These are phyloP conservation scores for Sporothrix phasma DNA, from an alignment of 2,329 filamentous ascomycete species.

Conservation along the genomic window DNA sequence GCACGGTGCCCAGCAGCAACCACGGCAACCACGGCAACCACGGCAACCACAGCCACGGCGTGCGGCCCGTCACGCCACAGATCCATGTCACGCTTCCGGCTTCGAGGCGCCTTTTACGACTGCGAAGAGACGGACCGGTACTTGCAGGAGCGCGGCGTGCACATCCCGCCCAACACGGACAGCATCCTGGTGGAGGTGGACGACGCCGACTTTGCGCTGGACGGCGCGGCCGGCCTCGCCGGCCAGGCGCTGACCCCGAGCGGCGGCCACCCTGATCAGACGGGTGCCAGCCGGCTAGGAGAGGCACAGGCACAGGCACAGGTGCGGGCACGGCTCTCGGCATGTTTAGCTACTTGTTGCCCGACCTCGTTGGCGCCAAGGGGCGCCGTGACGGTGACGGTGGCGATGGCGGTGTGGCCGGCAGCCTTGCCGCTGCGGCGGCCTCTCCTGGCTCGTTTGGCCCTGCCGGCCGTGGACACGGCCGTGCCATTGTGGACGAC, in stretches of 20 bases:
- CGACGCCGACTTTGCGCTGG: constrained; percentile 29
- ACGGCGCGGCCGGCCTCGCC: constrained; percentile 16
- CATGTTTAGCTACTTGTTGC: neutral
- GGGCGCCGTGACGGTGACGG: neutral
- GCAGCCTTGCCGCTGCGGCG: neutral
- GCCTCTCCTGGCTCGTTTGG: neutral
- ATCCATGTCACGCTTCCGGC: constrained; percentile 48
- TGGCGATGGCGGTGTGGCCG: neutral
- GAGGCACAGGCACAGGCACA: too few relatives aligned
- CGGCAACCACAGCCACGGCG: constrained; percentile 30
- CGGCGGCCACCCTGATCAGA: too few relatives aligned
- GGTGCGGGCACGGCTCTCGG: neutral
- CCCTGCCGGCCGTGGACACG: neutral
- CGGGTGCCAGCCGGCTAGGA: too few relatives aligned
- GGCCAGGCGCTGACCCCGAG: too few relatives aligned
- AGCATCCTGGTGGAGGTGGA: constrained; percentile 51
- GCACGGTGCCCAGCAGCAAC: neutral
- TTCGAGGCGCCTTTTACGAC: constrained; percentile 68
- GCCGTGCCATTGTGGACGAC: neutral
- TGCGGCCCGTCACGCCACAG: constrained; percentile 31
- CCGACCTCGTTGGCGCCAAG: neutral
- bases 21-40: constrained; percentile 19
- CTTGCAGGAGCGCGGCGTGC: constrained; percentile 51
- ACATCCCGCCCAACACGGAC: constrained; percentile 50
- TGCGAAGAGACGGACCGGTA: constrained; percentile 68